Percentiles rank a stretch among this genome's conserved stretches.
These are phyloP conservation scores for Zygosaccharomyces bailii DNA, from an alignment of 805 yeast species.

Conservation along the genomic window DNA sequence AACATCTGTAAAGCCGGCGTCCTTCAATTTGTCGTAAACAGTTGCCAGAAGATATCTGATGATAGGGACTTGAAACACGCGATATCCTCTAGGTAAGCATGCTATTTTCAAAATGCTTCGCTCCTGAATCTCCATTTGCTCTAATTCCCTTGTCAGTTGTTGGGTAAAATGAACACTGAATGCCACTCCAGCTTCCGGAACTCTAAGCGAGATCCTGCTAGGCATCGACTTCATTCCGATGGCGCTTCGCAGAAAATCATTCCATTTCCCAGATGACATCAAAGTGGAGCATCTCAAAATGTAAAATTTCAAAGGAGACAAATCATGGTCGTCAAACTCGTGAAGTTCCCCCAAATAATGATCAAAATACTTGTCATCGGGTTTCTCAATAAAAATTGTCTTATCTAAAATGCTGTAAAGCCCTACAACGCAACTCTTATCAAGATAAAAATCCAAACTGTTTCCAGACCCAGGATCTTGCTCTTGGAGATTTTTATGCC, in stretches of 20 bases:
- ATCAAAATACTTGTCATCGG: conserved; percentile 20
- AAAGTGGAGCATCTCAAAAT: conserved; percentile 55
- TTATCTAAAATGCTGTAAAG: conserved; percentile 70
- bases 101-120: conserved; percentile 16
- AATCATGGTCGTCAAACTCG: conserved; percentile 15
- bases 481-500: conserved; percentile 37
- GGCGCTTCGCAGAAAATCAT: conserved; percentile 50
- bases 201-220: conserved; percentile 41
- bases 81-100: conserved; percentile 22
- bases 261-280: conserved; percentile 59
- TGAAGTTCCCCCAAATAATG: conserved; percentile 1
- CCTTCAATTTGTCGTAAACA: conserved; percentile 36
- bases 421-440: conserved; percentile 39
- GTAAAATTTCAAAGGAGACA: conserved; percentile 38
- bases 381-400: conserved; percentile 43
- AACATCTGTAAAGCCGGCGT: conserved; percentile 26
- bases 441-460: conserved; percentile 32
- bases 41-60: conserved; percentile 24
- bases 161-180: conserved; percentile 27
- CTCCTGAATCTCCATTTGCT: conserved; percentile 14
- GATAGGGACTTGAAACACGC: conserved; percentile 24
- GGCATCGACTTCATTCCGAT: conserved; percentile 45
- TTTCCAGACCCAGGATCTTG: conserved; percentile 12
- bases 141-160: conserved; percentile 13
- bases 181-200: conserved; percentile 41